Evolutionary conservation across 1,284 basidiomycete genomes (phyloP).

Genomic region (Cutaneotrichosporon sp.): DNA sequence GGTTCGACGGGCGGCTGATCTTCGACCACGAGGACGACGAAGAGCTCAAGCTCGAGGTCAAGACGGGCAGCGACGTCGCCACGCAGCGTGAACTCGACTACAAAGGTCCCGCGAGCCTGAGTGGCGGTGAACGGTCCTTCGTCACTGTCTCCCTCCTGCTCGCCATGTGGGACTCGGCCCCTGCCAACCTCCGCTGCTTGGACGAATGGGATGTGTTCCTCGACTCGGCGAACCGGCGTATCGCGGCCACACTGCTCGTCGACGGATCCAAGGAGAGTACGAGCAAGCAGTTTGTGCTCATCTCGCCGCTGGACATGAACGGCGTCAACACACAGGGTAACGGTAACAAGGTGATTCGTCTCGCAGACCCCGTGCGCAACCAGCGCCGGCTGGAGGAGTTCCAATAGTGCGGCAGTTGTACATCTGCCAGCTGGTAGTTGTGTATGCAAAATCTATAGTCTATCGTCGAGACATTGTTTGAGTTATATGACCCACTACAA

Average conservation of each 20-base stretch:
- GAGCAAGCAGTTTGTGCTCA: constrained; percentile 84
- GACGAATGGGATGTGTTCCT: constrained; percentile 92
- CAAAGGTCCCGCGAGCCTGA: constrained; percentile 61
- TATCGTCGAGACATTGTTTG: neutral
- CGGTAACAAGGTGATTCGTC: constrained; percentile 34
- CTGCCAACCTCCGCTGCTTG: constrained; percentile 87
- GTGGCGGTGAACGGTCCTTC: constrained; percentile 93
- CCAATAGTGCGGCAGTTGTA: neutral
- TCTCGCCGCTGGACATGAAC: constrained; percentile 62
- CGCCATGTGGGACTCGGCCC: constrained; percentile 91
- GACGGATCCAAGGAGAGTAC: constrained; percentile 77
- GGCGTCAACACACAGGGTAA: constrained; percentile 30
- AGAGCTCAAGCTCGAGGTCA: constrained; percentile 57
- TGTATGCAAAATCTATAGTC: neutral
- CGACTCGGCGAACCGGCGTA: constrained; percentile 85
- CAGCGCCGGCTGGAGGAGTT: constrained; percentile 19
- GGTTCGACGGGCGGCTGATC: constrained; percentile 68
- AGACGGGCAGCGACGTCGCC: neutral
- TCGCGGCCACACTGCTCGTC: constrained; percentile 90
- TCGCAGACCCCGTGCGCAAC: constrained; percentile 40
- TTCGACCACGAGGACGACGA: constrained; percentile 69
- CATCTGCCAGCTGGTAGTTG: neutral
- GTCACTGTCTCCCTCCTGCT: constrained; percentile 90
- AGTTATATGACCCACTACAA: neutral
- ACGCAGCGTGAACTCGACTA: constrained; percentile 43